These are phyloP conservation scores for Jacaranda mimosifolia DNA, from an alignment of 257 asterid genomes.

Conservation along the genomic window DNA sequence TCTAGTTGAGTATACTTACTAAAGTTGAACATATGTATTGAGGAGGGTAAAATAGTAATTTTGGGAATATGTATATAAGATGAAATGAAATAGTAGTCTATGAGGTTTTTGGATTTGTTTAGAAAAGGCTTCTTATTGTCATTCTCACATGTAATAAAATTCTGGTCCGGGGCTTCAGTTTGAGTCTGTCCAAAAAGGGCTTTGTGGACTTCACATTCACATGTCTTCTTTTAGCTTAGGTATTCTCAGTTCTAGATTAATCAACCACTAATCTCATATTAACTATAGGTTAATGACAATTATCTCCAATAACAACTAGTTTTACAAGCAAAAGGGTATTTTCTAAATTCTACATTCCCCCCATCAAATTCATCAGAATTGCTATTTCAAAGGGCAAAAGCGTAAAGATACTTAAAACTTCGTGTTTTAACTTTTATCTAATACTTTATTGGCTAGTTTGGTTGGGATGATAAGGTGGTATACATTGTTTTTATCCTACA, in stretches of 20 bases:
- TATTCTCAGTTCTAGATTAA: constrained; percentile 31
- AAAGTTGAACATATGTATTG: not conserved
- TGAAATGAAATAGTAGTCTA: not conserved
- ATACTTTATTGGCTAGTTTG: too few species aligned
- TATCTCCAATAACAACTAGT: not conserved
- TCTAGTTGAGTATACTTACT: not conserved
- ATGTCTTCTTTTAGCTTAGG: constrained; percentile 37
- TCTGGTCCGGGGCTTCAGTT: constrained; percentile 15
- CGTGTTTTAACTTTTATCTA: too few species aligned
- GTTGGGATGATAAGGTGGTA: too few species aligned
- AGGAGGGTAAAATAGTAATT: not conserved
- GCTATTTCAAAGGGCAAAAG: too few species aligned
- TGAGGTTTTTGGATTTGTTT: not conserved
- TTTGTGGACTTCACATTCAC: constrained; percentile 37
- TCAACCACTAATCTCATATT: not conserved
- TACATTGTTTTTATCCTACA: too few species aligned
- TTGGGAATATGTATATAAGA: not conserved
- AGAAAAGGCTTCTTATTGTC: not conserved
- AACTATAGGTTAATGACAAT: not conserved
- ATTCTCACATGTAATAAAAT: not conserved
- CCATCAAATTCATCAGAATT: too few species aligned
- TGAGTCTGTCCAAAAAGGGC: constrained; percentile 14
- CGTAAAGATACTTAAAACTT: too few species aligned
- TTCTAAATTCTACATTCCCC: not conserved
- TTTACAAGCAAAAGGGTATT: not conserved